Percentiles rank a stretch among this genome's conserved stretches.
Evolutionary conservation across 2,329 filamentous ascomycete species (phyloP).

Genomic region (Emmonsiellopsis sp.): DNA sequence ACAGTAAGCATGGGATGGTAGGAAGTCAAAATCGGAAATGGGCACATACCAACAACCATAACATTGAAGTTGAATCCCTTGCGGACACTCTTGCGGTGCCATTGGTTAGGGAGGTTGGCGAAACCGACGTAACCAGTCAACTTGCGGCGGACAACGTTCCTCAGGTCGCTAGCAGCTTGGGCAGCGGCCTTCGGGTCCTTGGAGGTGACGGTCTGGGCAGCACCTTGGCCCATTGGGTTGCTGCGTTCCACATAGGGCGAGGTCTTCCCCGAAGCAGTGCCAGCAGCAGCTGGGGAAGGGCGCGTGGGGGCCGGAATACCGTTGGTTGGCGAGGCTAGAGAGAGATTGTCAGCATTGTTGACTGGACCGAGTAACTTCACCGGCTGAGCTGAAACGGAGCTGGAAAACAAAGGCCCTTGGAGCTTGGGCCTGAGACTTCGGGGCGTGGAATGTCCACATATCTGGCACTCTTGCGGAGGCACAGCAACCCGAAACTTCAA

Average conservation of each 20-base stretch:
- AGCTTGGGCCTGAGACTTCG: conserved; percentile 4
- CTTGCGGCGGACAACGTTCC: conserved; percentile 97
- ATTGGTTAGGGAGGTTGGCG: conserved; percentile 97
- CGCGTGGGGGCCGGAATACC: conserved; percentile 17
- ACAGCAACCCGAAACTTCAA: not conserved
- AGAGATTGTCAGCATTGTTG: conserved; percentile 24
- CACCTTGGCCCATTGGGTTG: conserved; percentile 47
- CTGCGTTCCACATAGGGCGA: conserved; percentile 51
- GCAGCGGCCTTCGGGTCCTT: conserved; percentile 53
- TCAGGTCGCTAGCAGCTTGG: conserved; percentile 58
- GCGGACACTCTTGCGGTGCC: conserved; percentile 99
- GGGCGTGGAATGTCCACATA: not conserved
- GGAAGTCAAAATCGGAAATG: not conserved
- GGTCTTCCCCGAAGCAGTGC: conserved; percentile 41
- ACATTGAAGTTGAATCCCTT: conserved; percentile 99
- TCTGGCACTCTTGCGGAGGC: not conserved
- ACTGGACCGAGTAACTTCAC: conserved; percentile 11
- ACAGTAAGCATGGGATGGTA: too few relatives aligned
- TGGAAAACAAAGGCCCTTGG: conserved; percentile 12
- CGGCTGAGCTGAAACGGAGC: conserved; percentile 5
- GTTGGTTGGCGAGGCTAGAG: conserved; percentile 23
- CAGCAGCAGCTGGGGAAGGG: conserved; percentile 31
- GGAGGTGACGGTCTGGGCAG: conserved; percentile 52
- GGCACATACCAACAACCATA: conserved; percentile 92
- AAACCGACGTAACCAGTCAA: conserved; percentile 98